Conservation (phyloP, 345 rosid species). For the Eutrema yunnanense region DNA sequence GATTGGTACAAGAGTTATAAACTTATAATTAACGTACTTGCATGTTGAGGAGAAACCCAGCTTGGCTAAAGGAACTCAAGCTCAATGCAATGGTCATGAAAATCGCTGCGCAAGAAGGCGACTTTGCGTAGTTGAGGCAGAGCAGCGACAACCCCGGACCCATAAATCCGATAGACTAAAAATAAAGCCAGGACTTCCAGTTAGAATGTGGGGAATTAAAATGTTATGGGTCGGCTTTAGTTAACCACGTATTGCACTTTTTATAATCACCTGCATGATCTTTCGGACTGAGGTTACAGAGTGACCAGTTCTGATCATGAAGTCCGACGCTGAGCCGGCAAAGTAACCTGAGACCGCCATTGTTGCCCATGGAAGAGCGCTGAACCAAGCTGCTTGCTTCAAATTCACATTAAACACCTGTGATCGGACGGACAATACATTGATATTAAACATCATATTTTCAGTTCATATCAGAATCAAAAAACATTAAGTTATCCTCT, state of each 20-base stretch:
- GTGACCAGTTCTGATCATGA: constrained; percentile 62
- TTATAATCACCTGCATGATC: constrained; percentile 74
- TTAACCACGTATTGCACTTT: neutral
- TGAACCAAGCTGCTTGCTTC: constrained; percentile 98
- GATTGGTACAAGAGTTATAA: neutral
- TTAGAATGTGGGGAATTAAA: neutral
- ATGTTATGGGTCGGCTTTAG: neutral
- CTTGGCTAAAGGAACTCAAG: constrained; percentile 97
- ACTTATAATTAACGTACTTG: constrained; percentile 49
- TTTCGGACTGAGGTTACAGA: constrained; percentile 73
- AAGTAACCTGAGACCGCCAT: constrained; percentile 84
- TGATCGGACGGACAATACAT: neutral
- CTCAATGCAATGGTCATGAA: constrained; percentile 71
- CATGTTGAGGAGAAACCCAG: constrained; percentile 92
- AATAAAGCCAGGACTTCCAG: neutral
- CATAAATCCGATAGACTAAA: constrained; percentile 78
- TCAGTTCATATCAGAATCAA: neutral
- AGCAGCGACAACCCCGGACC: constrained; percentile 86
- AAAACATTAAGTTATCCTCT: neutral
- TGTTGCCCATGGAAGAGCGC: constrained; percentile 95
- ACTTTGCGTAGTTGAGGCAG: constrained; percentile 64
- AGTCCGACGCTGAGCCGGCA: constrained; percentile 75
- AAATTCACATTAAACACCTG: constrained; percentile 83
- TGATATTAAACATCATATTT: neutral
- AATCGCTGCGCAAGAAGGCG: constrained; percentile 60